Evolutionary conservation across 176 grass and related monocot genomes (phyloP), one percentile per base, ranked within the genome.

Genomic region (Tillandsia leiboldiana): DNA sequence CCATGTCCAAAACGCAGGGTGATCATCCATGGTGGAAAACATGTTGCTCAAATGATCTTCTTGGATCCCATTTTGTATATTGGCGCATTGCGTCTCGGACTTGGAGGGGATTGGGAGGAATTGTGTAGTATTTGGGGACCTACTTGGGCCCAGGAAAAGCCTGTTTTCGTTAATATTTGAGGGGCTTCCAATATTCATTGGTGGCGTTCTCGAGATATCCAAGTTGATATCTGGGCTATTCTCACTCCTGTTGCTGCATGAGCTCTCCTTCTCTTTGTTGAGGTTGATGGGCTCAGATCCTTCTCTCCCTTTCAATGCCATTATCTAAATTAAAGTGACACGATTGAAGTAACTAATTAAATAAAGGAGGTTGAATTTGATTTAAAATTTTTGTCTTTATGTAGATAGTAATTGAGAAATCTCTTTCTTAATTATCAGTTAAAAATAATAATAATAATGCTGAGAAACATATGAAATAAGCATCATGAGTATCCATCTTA

Each of bases 1-100:
- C 82, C 82, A 84, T 23, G 82, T 62, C 82, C 82, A 84, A 58
- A 67, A 84, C 1, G 70, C 51, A 68, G 59, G 22, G 48, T 79
- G 77, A 72, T 84, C 82, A 61, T 70, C 71, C 67, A 74, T 78
- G 66, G 58, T 63, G 53, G 70, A 75, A 9, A 84, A 51, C 68
- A 85, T 74, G 51, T 75, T 85, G 74, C 77, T 70, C 54, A 85
- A 72, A 54, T 70, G 72, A 10, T 65, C 77, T 51, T 85, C 82
- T 23, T 74, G 72, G 66, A 72, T 73, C 2, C 69, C 77, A 50
- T 49, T 76, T 66, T 85, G 77, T 1, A 75, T 48, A 49, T 80
- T 85, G 2, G 83, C 68, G 57, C 67, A 72, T 42, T 76, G 73
- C 29, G 62, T 20, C 49, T 79, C 82, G 51, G 78, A 68, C 51